These are phyloP conservation scores for Tylopilus felleus DNA, from an alignment of 768 basidiomycete genomes.

Conservation along the genomic window DNA sequence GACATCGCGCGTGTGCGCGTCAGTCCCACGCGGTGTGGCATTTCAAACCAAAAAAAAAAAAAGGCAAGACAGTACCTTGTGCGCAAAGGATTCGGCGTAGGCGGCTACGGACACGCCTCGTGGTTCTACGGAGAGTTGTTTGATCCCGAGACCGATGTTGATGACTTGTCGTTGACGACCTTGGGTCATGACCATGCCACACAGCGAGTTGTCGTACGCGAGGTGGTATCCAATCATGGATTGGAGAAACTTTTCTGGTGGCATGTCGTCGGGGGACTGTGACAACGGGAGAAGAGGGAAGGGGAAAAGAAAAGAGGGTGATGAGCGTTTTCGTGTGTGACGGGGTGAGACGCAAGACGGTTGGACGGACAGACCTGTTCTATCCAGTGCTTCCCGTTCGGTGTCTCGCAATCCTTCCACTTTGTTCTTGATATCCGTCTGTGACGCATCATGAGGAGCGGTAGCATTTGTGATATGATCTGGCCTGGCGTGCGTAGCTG, in stretches of 20 bases:
- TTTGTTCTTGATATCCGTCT: conserved; percentile 71
- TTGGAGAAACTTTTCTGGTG: conserved; percentile 59
- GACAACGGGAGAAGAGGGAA: neutral
- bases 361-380: conserved; percentile 55
- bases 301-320: neutral
- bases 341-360: neutral
- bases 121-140: conserved; percentile 62
- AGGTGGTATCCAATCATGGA: conserved; percentile 83
- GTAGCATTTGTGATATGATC: conserved; percentile 70
- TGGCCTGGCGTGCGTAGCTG: too few relatives aligned
- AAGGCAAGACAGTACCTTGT: conserved; percentile 52
- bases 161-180: conserved; percentile 71
- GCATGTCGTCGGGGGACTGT: conserved; percentile 57
- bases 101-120: conserved; percentile 52
- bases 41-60: too few relatives aligned
- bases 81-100: conserved; percentile 71
- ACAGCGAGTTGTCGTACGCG: conserved; percentile 60
- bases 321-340: conserved; percentile 2
- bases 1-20: neutral
- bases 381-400: conserved; percentile 76
- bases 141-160: conserved; percentile 80
- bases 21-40: neutral
- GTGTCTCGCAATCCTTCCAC: conserved; percentile 63
- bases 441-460: conserved; percentile 83
- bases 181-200: conserved; percentile 86